Evolutionary conservation across 257 asterid genomes (phyloP).

Genomic region (Mitragyna speciosa): DNA sequence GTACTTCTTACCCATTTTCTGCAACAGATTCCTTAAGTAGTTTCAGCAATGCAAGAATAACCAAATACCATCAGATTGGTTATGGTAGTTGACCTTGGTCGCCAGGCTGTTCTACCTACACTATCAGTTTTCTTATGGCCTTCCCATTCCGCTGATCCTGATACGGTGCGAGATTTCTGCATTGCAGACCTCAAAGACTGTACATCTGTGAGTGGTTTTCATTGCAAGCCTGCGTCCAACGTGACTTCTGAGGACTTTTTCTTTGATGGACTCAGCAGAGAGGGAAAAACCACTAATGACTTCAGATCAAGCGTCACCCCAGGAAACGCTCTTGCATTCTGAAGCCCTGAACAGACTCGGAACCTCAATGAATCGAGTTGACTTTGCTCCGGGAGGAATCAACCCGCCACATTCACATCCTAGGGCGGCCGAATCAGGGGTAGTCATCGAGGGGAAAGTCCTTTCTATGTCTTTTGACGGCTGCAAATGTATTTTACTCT

Average conservation of each 20-base stretch:
- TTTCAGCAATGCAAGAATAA: not conserved
- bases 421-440: conserved; percentile 50
- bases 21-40: not conserved
- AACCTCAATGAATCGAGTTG: conserved; percentile 56
- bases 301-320: conserved; percentile 19
- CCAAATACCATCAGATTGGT: not conserved
- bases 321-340: conserved; percentile 45
- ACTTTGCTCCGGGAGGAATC: conserved; percentile 42
- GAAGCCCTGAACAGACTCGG: conserved; percentile 66
- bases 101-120: not conserved
- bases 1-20: not conserved
- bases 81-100: not conserved
- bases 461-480: conserved; percentile 51
- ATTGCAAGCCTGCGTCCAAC: conserved; percentile 47
- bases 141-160: conserved; percentile 49
- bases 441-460: conserved; percentile 45
- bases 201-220: conserved; percentile 42
- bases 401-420: conserved; percentile 67
- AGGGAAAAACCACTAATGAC: conserved; percentile 33
- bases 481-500: conserved; percentile 34
- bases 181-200: conserved; percentile 32
- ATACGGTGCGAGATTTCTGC: conserved; percentile 60
- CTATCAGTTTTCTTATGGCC: conserved; percentile 15
- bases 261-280: conserved; percentile 42
- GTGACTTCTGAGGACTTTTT: conserved; percentile 57